Conservation (phyloP, 495 filamentous ascomycete genomes). For the Neurospora cerealis region DNA sequence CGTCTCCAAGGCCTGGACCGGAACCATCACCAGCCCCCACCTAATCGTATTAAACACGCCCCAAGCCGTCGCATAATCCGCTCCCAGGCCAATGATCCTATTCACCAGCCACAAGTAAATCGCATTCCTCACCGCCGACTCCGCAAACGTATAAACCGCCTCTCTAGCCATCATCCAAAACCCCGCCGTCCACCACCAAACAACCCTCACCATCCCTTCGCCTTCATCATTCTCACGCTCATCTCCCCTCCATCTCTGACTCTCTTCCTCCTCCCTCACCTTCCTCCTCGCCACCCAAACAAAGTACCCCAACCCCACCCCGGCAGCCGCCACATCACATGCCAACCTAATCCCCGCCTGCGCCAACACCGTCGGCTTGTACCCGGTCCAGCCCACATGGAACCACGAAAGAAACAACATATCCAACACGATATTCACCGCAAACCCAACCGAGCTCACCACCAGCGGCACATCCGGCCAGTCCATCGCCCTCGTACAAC, state of each 20-base stretch:
- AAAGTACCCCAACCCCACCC: slow-evolving; percentile 52
- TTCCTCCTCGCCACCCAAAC: slow-evolving; percentile 28
- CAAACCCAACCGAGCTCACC: slow-evolving; percentile 53
- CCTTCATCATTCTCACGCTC: background rate
- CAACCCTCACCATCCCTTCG: background rate
- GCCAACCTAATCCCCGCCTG: slow-evolving; percentile 55
- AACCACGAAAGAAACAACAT: slow-evolving; percentile 60
- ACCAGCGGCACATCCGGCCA: slow-evolving; percentile 63
- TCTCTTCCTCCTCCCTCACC: background rate
- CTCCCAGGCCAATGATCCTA: slow-evolving; percentile 50
- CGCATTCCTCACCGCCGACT: slow-evolving; percentile 58
- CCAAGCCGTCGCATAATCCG: slow-evolving; percentile 63
- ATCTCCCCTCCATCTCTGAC: background rate
- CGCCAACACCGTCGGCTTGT: slow-evolving; percentile 46
- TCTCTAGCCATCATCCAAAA: background rate
- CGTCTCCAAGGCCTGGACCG: slow-evolving; percentile 56
- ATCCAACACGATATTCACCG: slow-evolving; percentile 61
- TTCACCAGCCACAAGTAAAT: slow-evolving; percentile 67
- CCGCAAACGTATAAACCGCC: slow-evolving; percentile 37
- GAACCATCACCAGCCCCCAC: slow-evolving; percentile 74
- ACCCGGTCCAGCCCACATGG: slow-evolving; percentile 38
- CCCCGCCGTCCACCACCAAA: background rate
- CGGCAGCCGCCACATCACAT: slow-evolving; percentile 49
- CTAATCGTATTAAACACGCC: slow-evolving; percentile 67
- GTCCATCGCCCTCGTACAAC: slow-evolving; percentile 56